Base-by-base conservation (phyloP, 1,284 basidiomycete genomes). In the Apiotrichum montevideense region DNA sequence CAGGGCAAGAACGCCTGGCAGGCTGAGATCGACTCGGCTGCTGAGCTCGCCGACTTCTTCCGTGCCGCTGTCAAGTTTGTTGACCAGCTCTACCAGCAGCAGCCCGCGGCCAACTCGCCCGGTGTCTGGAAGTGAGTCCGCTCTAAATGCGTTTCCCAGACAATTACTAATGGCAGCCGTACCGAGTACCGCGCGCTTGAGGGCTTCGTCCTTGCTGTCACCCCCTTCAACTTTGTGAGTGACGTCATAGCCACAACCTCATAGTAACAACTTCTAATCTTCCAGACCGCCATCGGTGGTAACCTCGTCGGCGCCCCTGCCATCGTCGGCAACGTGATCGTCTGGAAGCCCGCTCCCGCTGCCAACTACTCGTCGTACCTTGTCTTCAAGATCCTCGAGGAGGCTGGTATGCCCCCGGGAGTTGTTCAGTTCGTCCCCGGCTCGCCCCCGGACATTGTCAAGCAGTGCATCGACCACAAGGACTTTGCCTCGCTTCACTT, bases 1-100 rank as follows among this genome's bases (percentile, higher is more conserved):
- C 95, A 98, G 79, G 95, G 96, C 53, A 98, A 99, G 85, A 99
- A 98, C 75, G 87, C 84, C 11, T 98, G 95, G 95, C 95, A 99
- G 79, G 96, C 95, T 29, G 95, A 99, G 82, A 98, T 99, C 63
- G 95, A 99, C 77, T 90, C 96, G 53, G 96, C 93, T 34, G 95
- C 96, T n/a, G 95, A 98, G 91, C 79, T 96, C 56, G 77, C 83
- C 56, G 95, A 99, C 77, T 99, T 99, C 82, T 85, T 97, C 78
- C 84, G 96, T 62, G 98, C 98, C 71, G 90, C 92, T 45, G 93
- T 94, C 70, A 94, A 96, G 78, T 98, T 87, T 73, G 92, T 97
- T 41, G 91, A 98, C 77, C 89, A 98, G 69, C 81, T 99, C 60
- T 98, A 98, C 77, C 71, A 84, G 46, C 86, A 89, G 66, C 95